Evolutionary conservation across 495 filamentous ascomycete species (phyloP).

Genomic region (Aspergillus sclerotioniger): DNA sequence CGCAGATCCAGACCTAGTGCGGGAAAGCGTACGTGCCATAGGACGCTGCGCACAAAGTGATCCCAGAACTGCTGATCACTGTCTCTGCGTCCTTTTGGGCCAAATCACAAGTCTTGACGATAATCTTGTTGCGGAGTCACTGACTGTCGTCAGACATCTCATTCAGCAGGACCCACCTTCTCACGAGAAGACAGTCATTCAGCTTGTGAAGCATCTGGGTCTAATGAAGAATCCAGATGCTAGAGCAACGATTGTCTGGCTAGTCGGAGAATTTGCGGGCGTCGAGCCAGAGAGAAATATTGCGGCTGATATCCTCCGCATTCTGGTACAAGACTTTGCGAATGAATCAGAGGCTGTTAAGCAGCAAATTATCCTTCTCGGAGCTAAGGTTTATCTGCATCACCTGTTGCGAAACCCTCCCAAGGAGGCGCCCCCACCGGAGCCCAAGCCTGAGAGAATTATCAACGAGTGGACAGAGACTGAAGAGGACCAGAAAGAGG

Average conservation of each 20-base stretch:
- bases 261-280: conserved; percentile 91
- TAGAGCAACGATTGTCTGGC: conserved; percentile 91
- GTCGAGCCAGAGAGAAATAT: conserved; percentile 77
- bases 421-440: conserved; percentile 22
- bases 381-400: conserved; percentile 92
- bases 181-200: conserved; percentile 77
- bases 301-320: conserved; percentile 88
- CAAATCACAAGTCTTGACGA: conserved; percentile 84
- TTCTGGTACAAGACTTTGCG: conserved; percentile 79
- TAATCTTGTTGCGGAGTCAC: conserved; percentile 80
- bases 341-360: conserved; percentile 84
- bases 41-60: conserved; percentile 87
- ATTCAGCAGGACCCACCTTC: conserved; percentile 84
- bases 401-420: conserved; percentile 63
- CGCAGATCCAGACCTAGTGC: conserved; percentile 71
- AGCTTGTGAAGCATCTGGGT: conserved; percentile 89
- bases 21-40: conserved; percentile 86
- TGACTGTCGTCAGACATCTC: conserved; percentile 91
- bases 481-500: conserved; percentile 33
- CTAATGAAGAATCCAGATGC: conserved; percentile 79
- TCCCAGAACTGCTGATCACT: conserved; percentile 64
- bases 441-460: conserved; percentile 20
- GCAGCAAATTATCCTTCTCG: conserved; percentile 85
- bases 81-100: conserved; percentile 73
- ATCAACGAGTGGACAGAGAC: conserved; percentile 44